These are phyloP conservation scores for Candida stauntonica DNA, from an alignment of 805 yeast genomes.

Conservation along the genomic window DNA sequence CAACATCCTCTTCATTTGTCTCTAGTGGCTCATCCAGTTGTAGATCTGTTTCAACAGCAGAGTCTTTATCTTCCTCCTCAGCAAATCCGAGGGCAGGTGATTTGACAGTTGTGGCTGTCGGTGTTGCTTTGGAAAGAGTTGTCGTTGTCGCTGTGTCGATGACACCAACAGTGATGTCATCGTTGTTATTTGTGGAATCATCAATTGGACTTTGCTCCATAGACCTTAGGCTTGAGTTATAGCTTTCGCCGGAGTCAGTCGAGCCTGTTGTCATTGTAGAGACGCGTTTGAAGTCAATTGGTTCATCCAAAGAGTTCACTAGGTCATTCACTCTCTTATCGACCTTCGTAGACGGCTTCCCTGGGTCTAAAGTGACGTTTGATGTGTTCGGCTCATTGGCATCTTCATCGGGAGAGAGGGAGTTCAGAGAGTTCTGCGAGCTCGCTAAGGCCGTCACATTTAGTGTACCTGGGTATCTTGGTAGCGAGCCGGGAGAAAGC, in stretches of 20 bases:
- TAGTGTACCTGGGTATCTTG: conserved; percentile 43
- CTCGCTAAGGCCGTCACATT: conserved; percentile 42
- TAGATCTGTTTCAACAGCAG: neutral
- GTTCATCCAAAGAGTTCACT: conserved; percentile 34
- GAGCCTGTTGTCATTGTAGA: conserved; percentile 32
- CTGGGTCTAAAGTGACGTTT: conserved; percentile 44
- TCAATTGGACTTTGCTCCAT: conserved; percentile 3
- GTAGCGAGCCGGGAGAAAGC: conserved; percentile 30
- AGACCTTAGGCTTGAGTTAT: conserved; percentile 13
- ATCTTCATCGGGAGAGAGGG: neutral
- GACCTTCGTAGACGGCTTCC: conserved; percentile 26
- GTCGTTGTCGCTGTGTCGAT: conserved; percentile 17
- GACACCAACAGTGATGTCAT: conserved; percentile 15
- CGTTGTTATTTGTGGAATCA: conserved; percentile 1
- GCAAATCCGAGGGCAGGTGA: conserved; percentile 7
- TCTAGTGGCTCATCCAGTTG: neutral
- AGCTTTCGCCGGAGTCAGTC: conserved; percentile 13
- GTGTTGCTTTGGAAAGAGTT: conserved; percentile 18
- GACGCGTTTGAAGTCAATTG: conserved; percentile 38
- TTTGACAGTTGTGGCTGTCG: conserved; percentile 13
- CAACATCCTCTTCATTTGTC: neutral
- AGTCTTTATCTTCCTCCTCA: neutral
- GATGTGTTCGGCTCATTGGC: conserved; percentile 21
- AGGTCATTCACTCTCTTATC: conserved; percentile 19
- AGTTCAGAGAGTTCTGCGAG: conserved; percentile 11